These are phyloP conservation scores for Hanseniaspora nectarophila DNA, from an alignment of 805 yeast species.

Conservation along the genomic window DNA sequence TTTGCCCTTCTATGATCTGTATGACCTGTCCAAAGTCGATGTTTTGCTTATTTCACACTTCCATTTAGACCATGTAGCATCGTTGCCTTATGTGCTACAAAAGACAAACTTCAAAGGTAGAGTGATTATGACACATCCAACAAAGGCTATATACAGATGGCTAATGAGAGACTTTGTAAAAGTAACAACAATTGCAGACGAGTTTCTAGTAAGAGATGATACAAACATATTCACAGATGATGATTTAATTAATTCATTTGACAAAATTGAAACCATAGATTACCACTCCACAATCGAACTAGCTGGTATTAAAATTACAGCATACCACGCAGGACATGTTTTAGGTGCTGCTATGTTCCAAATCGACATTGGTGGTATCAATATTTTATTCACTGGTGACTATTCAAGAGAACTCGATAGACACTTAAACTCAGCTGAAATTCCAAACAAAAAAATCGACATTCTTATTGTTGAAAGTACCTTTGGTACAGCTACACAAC, in stretches of 20 bases:
- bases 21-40: slow-evolving; percentile 78
- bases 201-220: slow-evolving; percentile 28
- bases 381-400: slow-evolving; percentile 87
- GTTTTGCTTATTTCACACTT: slow-evolving; percentile 82
- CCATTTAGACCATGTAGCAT: slow-evolving; percentile 96
- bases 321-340: slow-evolving; percentile 99
- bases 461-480: slow-evolving; percentile 88
- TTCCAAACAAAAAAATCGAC: slow-evolving; percentile 80
- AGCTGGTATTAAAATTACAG: slow-evolving; percentile 89
- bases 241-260: slow-evolving; percentile 77
- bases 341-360: slow-evolving; percentile 97
- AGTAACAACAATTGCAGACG: slow-evolving; percentile 54
- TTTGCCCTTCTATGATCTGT: slow-evolving; percentile 90
- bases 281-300: slow-evolving; percentile 91
- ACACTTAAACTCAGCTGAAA: slow-evolving; percentile 88
- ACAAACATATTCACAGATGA: slow-evolving; percentile 70
- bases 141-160: slow-evolving; percentile 97
- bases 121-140: slow-evolving; percentile 98
- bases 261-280: slow-evolving; percentile 83
- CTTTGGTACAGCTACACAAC: slow-evolving; percentile 95
- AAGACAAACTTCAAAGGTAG: slow-evolving; percentile 89
- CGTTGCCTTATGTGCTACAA: slow-evolving; percentile 95
- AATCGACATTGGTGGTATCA: slow-evolving; percentile 85
- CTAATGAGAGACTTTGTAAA: slow-evolving; percentile 83
- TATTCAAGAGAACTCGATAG: slow-evolving; percentile 92